Percentiles rank a stretch among this genome's conserved stretches.
These are phyloP conservation scores for Powellomyces hirtus DNA, from an alignment of 192 early-diverging fungal genomes.

Conservation along the genomic window DNA sequence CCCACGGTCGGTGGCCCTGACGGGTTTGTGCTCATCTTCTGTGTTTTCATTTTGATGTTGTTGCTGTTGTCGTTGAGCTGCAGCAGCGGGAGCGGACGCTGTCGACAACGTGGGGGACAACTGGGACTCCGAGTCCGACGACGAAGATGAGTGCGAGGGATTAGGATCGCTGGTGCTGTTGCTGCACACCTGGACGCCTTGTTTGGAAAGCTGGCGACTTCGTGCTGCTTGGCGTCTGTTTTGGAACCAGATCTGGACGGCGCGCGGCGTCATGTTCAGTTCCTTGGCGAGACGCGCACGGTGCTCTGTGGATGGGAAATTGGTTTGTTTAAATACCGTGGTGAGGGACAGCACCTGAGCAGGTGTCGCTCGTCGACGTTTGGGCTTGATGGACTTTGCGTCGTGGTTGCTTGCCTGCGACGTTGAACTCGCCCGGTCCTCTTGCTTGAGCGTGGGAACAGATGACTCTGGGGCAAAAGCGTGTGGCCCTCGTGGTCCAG, in stretches of 20 bases:
- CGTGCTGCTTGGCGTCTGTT: constrained; percentile 76
- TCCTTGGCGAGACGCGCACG: constrained; percentile 73
- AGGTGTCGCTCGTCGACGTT: constrained; percentile 20
- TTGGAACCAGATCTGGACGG: constrained; percentile 98
- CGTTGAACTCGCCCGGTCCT: too few species aligned
- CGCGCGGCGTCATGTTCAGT: constrained; percentile 84
- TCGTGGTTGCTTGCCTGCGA: too few species aligned
- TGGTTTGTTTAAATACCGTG: constrained; percentile 74
- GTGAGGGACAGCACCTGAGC: constrained; percentile 66
- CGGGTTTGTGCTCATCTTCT: too few species aligned
- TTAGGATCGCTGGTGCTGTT: too few species aligned
- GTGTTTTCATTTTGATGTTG: too few species aligned
- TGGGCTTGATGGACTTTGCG: too few species aligned
- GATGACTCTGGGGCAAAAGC: too few species aligned
- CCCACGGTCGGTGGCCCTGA: too few species aligned
- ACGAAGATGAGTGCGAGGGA: background rate
- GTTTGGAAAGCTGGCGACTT: background rate
- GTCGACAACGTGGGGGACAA: background rate
- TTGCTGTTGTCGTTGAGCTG: background rate
- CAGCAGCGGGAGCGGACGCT: background rate
- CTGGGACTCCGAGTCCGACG: background rate
- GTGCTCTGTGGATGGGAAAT: constrained; percentile 85
- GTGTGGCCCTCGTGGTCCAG: too few species aligned
- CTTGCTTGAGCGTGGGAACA: too few species aligned
- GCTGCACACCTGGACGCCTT: too few species aligned